Conservation (phyloP, 345 rosid species). For the Citrus sinensis region DNA sequence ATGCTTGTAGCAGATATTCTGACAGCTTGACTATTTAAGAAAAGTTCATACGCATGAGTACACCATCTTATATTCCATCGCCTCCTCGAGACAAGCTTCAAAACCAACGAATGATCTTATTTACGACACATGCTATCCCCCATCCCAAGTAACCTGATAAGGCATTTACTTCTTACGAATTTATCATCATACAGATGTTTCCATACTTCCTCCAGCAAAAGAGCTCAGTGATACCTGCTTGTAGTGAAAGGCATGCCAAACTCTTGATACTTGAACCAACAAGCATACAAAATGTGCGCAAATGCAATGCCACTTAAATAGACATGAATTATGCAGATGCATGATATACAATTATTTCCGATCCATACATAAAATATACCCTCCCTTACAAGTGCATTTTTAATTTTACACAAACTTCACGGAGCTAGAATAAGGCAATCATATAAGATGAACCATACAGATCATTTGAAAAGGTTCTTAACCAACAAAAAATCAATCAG, state of each 20-base stretch:
- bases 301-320: background rate
- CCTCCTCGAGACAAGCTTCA: slow-evolving; percentile 27
- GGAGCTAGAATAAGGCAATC: background rate
- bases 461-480: background rate
- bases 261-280: background rate
- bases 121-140: slow-evolving; percentile 36
- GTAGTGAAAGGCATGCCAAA: background rate
- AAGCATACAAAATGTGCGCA: background rate
- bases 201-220: slow-evolving; percentile 19
- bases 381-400: background rate
- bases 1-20: slow-evolving; percentile 19
- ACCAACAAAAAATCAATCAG: background rate
- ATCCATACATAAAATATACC: background rate
- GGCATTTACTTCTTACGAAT: slow-evolving; percentile 36
- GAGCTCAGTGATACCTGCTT: slow-evolving; percentile 37
- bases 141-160: slow-evolving; percentile 39
- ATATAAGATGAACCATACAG: background rate
- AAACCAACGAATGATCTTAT: slow-evolving; percentile 30
- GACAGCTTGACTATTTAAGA: slow-evolving; percentile 21
- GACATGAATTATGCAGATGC: background rate
- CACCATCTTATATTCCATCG: slow-evolving; percentile 30
- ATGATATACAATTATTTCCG: background rate
- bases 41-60: slow-evolving; percentile 24
- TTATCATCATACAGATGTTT: slow-evolving; percentile 30
- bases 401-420: background rate